phyloP scores from a whole-genome alignment of 2,329 filamentous ascomycete species.

The Thermoascus crustaceus region DNA sequence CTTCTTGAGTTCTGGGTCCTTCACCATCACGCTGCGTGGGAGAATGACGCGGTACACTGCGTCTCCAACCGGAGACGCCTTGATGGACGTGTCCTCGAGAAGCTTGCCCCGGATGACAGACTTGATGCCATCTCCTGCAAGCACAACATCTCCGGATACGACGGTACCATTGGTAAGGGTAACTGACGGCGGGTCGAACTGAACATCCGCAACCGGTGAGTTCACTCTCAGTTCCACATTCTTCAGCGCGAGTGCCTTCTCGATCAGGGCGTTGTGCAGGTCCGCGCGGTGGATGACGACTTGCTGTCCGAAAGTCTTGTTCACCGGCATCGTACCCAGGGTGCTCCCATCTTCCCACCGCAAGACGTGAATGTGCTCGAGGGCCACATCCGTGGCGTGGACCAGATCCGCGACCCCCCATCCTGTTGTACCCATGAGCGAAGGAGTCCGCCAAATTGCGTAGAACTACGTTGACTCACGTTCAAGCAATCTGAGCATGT shows the following conservation, averaged over 20 bases:
- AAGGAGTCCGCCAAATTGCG: too few species aligned
- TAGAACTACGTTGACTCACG: constrained; percentile 25
- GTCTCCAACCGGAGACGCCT: constrained; percentile 50
- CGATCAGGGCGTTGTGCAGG: constrained; percentile 25
- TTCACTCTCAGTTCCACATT: constrained; percentile 24
- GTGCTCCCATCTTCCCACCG: constrained; percentile 28
- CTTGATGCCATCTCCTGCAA: constrained; percentile 49
- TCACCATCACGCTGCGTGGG: constrained; percentile 55
- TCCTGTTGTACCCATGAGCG: constrained; percentile 17
- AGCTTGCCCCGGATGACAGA: constrained; percentile 38
- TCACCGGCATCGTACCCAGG: constrained; percentile 25
- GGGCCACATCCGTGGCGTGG: constrained; percentile 24
- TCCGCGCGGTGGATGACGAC: constrained; percentile 30
- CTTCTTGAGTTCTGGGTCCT: constrained; percentile 59
- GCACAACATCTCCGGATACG: constrained; percentile 38
- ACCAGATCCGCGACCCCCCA: constrained; percentile 28
- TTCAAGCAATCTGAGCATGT: constrained; percentile 68
- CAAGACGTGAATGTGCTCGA: constrained; percentile 29
- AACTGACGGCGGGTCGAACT: constrained; percentile 22
- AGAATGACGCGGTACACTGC: constrained; percentile 76
- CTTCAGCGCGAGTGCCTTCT: constrained; percentile 18
- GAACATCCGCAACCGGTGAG: constrained; percentile 19
- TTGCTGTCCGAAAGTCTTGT: constrained; percentile 27
- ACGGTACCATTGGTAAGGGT: constrained; percentile 18
- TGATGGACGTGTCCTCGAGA: constrained; percentile 20